A percentile compares a stretch with the other conserved stretches of the same genome.
Evolutionary conservation across 257 asterid species (phyloP).

Genomic region (Scutellaria minor): DNA sequence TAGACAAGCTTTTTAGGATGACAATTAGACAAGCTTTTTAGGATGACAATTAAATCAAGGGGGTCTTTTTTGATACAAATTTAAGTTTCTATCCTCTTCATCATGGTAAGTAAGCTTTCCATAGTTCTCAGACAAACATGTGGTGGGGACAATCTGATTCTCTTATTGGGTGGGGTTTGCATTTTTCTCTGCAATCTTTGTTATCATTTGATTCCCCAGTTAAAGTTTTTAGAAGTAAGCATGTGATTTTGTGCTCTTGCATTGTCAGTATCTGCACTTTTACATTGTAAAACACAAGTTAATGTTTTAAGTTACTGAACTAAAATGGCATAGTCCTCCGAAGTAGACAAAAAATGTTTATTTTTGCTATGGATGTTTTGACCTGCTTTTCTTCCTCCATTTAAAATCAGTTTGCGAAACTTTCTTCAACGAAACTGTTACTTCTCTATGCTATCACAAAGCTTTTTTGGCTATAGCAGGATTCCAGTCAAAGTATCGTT

Average conservation of each 20-base stretch:
- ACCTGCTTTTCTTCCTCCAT: constrained; percentile 20
- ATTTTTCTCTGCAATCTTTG: neutral
- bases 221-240: neutral
- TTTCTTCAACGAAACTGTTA: neutral
- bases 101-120: no score
- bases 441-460: neutral
- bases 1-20: no score
- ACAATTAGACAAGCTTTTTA: no score
- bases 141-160: neutral
- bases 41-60: no score
- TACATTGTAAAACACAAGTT: neutral
- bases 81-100: no score
- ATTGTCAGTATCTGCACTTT: neutral
- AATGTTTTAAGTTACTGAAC: neutral
- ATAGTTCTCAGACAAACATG: no score
- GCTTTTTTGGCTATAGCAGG: neutral
- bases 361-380: neutral
- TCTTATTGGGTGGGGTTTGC: neutral
- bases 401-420: neutral
- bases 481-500: neutral
- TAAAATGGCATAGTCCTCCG: neutral
- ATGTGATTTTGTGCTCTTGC: neutral
- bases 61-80: no score
- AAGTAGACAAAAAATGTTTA: neutral
- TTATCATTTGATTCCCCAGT: neutral